Conservation (phyloP, 2,329 filamentous ascomycete species). For the Escovopsis weberi region DNA sequence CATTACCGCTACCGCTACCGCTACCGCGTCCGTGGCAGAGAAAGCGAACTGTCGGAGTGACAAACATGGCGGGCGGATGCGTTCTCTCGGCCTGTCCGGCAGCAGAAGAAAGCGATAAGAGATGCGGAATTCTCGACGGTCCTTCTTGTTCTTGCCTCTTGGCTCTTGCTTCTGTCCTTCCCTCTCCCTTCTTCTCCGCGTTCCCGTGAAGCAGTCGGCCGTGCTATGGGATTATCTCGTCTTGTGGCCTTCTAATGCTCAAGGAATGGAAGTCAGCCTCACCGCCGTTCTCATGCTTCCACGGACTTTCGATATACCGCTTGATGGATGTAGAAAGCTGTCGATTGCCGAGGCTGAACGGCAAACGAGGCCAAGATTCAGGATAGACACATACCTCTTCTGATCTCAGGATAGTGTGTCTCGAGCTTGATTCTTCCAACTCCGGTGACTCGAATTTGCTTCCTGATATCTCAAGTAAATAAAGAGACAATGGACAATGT, state of each 20-base stretch:
- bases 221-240: not conserved
- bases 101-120: not conserved
- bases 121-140: not conserved
- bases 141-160: not conserved
- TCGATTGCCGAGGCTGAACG: slow-evolving; percentile 2
- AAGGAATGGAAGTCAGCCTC: not conserved
- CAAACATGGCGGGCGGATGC: not conserved
- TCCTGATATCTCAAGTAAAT: no score
- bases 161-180: not conserved
- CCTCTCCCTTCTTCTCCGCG: not conserved
- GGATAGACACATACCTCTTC: no score
- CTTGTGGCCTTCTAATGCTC: no score
- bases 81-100: not conserved
- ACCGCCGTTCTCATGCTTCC: slow-evolving; percentile 2
- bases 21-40: not conserved
- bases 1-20: not conserved
- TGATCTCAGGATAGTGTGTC: no score
- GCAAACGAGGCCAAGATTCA: not conserved
- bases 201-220: not conserved
- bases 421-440: no score
- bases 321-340: slow-evolving; percentile 1
- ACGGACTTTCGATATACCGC: not conserved
- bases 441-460: no score
- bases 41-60: not conserved
- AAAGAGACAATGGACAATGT: no score